Evolutionary conservation across 2,329 filamentous ascomycete genomes (phyloP).

Genomic region (Aureobasidium leucospermi): DNA sequence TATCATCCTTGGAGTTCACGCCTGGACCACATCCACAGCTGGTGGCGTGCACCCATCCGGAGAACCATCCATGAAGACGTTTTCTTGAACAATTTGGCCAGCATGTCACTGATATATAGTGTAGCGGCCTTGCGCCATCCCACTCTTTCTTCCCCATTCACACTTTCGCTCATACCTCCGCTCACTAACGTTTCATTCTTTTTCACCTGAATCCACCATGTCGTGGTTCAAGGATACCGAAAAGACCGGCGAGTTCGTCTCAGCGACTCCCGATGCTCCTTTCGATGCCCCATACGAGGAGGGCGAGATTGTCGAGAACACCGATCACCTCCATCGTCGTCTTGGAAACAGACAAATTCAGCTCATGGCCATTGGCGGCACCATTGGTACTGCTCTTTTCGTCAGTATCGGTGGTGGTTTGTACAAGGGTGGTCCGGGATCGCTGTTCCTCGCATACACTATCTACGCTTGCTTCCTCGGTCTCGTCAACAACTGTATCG

Average conservation of each 20-base stretch:
- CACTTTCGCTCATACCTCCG: too few relatives aligned
- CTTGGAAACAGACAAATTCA: slow-evolving; percentile 42
- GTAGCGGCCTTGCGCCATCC: neutral
- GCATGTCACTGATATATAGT: neutral
- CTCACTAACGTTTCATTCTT: too few relatives aligned
- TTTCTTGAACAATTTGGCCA: neutral
- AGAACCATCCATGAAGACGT: neutral
- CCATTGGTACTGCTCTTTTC: slow-evolving; percentile 49
- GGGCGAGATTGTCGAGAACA: slow-evolving; percentile 26
- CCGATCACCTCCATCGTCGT: slow-evolving; percentile 38
- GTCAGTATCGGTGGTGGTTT: neutral
- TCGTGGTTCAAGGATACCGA: neutral
- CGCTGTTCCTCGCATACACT: slow-evolving; percentile 52
- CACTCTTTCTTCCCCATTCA: neutral
- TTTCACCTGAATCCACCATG: neutral
- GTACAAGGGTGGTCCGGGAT: slow-evolving; percentile 41
- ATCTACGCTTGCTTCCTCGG: slow-evolving; percentile 50
- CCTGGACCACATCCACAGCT: neutral
- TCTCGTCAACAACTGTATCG: slow-evolving; percentile 45
- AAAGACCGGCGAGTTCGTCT: neutral
- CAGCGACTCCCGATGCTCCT: neutral
- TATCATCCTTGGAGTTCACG: neutral
- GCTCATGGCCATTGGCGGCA: slow-evolving; percentile 26
- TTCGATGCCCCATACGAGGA: slow-evolving; percentile 1
- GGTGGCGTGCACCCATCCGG: neutral